A percentile compares a stretch with the other conserved stretches of the same genome.
phyloP scores from a whole-genome alignment of 2,329 filamentous ascomycete species.

The Furcasterigmium sp. region DNA sequence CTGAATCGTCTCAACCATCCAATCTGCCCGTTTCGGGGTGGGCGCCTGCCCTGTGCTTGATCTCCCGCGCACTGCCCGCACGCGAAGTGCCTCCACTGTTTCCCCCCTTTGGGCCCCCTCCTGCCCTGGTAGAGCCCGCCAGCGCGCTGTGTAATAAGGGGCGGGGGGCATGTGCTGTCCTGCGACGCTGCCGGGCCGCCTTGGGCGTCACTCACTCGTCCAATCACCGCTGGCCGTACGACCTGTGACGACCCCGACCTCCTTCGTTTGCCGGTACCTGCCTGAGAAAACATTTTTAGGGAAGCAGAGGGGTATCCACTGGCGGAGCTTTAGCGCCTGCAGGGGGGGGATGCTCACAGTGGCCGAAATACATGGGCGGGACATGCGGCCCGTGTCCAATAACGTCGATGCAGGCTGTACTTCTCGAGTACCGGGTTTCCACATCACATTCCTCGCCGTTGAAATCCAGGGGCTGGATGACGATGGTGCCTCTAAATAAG shows the following conservation, averaged over 20 bases:
- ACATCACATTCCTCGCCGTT: neutral
- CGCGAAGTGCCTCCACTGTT: neutral
- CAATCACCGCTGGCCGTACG: no score
- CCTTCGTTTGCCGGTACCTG: no score
- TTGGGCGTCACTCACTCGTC: no score
- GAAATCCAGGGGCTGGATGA: neutral
- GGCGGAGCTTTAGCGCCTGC: neutral
- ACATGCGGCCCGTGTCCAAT: neutral
- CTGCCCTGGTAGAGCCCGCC: no score
- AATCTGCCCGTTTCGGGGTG: neutral
- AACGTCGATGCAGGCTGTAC: neutral
- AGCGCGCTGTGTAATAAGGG: no score
- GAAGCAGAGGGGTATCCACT: neutral
- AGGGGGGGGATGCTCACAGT: neutral
- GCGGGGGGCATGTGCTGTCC: neutral
- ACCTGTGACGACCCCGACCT: no score
- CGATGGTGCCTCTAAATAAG: neutral
- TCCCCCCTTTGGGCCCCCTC: no score
- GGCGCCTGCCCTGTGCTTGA: neutral
- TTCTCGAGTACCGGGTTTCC: neutral
- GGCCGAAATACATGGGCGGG: neutral
- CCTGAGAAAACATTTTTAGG: neutral
- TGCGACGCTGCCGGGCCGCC: constrained; percentile 1
- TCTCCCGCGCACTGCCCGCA: neutral
- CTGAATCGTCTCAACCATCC: no score